phyloP scores from a whole-genome alignment of 1,284 basidiomycete genomes.

The Coriolopsis trogii region DNA sequence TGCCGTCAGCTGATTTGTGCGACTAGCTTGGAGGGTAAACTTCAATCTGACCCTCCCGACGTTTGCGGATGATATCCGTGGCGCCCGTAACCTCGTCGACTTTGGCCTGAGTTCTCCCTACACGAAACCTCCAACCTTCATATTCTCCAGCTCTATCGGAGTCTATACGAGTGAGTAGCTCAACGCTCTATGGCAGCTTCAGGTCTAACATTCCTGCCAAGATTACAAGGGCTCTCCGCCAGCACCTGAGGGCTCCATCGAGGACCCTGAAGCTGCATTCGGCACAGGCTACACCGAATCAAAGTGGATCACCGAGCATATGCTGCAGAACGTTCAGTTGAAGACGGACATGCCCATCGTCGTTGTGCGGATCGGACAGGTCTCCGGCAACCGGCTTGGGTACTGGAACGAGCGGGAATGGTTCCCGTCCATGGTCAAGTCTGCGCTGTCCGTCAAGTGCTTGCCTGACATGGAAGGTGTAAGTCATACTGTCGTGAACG shows the following conservation, averaged over 20 bases:
- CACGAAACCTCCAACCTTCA: slow-evolving; percentile 25
- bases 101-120: slow-evolving; percentile 31
- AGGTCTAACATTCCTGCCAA: not conserved
- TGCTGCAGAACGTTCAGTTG: slow-evolving; percentile 26
- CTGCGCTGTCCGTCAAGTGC: slow-evolving; percentile 29
- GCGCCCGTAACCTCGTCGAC: slow-evolving; percentile 25
- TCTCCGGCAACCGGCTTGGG: slow-evolving; percentile 41
- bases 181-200: not conserved
- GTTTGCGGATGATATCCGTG: slow-evolving; percentile 27
- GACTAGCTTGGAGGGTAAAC: slow-evolving; percentile 40
- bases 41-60: slow-evolving; percentile 34
- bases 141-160: slow-evolving; percentile 38
- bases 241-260: slow-evolving; percentile 14
- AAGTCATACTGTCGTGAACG: slow-evolving; percentile 1
- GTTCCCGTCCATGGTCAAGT: slow-evolving; percentile 45
- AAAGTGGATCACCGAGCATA: slow-evolving; percentile 44
- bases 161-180: slow-evolving; percentile 28
- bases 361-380: slow-evolving; percentile 48
- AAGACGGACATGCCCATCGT: slow-evolving; percentile 31
- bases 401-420: slow-evolving; percentile 48
- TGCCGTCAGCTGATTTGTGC: no score
- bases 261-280: slow-evolving; percentile 29
- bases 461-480: slow-evolving; percentile 32
- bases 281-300: slow-evolving; percentile 42
- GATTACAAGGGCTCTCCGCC: slow-evolving; percentile 16